Evolutionary conservation across 2,329 filamentous ascomycete genomes (phyloP), one percentile per base, ranked within the genome.

Genomic region (Xylaria sp.): DNA sequence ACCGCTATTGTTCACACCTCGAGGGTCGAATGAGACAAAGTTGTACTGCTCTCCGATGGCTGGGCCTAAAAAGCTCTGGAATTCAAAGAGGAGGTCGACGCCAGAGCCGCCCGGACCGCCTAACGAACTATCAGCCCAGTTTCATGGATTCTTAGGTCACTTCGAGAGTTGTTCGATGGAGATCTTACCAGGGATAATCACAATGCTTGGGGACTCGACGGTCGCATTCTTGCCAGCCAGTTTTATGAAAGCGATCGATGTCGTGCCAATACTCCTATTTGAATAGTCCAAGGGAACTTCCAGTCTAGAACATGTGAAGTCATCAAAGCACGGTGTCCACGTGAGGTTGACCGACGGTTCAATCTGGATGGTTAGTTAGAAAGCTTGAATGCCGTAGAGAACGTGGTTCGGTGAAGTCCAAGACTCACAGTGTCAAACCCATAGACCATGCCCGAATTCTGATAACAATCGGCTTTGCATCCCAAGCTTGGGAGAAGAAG

Each of bases 1-100:
- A 2, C 74, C 76, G 70, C 77, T 81, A 71, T 80, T 79, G 65
- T 78, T 78, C 39, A 82, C 79, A 9, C 81, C 81, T 41, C 82
- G 80, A 69, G 82, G 81, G 68, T 83, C 82, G 72, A 80, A 83
- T 49, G 79, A 81, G 68, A 83, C 77, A 57, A 81, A 72, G 74
- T 82, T 82, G 73, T 82, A 82, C 69, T 82, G 79, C 65, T 81
- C 80, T 70, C 80, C 80, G 52, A 82, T 75, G 5, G 78, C 70
- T 52, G 74, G 66, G 43, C 72, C 72, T 58, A 73, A 62, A 15
- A 77, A 58, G 49, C 66, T 1, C 62, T 62, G 55, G 57, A 69
- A 63, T 56, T 62, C 1, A 58, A 72, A 55, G n/a, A 82, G 72
- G 33, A 78, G 73, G 20, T 78, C 76, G 28, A 81, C 68, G 31